phyloP scores from a whole-genome alignment of 1,139 yeast species.

The Yamadazyma triangularis region DNA sequence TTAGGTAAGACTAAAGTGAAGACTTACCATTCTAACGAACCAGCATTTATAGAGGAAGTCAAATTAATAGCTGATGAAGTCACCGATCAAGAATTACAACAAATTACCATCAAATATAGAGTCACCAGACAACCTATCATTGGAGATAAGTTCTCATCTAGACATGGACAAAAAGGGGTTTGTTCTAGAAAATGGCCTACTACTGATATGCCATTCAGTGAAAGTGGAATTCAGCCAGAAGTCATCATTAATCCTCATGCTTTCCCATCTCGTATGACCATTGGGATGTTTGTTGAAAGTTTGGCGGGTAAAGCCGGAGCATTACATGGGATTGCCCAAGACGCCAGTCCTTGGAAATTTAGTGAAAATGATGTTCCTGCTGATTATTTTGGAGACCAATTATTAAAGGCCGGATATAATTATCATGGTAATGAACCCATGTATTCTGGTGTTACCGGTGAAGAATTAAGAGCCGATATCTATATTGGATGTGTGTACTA shows the following conservation, averaged over 20 bases:
- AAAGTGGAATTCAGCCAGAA: constrained; percentile 95
- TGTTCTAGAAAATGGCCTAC: constrained; percentile 99
- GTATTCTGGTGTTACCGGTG: constrained; percentile 99
- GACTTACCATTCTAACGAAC: constrained; percentile 90
- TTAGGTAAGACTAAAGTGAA: constrained; percentile 87
- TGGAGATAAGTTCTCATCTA: constrained; percentile 97
- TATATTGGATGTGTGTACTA: constrained; percentile 96
- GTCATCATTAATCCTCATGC: constrained; percentile 98
- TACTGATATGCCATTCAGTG: constrained; percentile 94
- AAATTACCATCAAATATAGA: constrained; percentile 83
- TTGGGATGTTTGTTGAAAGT: constrained; percentile 98
- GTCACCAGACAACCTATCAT: constrained; percentile 89
- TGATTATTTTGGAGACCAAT: constrained; percentile 93
- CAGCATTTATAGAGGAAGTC: constrained; percentile 94
- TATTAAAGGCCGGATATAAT: constrained; percentile 83
- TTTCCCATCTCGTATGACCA: constrained; percentile 99
- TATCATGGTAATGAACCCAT: constrained; percentile 98
- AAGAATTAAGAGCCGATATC: constrained; percentile 91
- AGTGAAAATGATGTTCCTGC: constrained; percentile 94
- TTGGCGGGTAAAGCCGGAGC: constrained; percentile 99
- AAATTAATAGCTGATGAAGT: constrained; percentile 83
- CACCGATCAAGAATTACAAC: constrained; percentile 77
- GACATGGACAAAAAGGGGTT: constrained; percentile 99
- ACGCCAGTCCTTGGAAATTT: constrained; percentile 95
- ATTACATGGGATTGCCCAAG: constrained; percentile 95